These are phyloP conservation scores for Astrothelium macrocarpum DNA, from an alignment of 495 filamentous ascomycete species.

Conservation along the genomic window DNA sequence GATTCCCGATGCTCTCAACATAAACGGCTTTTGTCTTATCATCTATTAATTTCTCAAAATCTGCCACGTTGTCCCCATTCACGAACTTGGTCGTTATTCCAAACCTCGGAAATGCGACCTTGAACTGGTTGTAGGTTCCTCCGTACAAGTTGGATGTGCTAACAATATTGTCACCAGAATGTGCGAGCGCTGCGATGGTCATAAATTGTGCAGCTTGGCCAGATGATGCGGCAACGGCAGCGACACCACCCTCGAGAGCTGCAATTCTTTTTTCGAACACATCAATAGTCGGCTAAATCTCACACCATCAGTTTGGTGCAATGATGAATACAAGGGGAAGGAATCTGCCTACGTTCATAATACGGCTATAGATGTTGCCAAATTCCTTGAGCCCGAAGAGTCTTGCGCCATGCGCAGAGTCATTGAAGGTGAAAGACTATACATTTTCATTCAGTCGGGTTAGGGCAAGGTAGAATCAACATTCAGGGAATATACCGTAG, in stretches of 20 bases:
- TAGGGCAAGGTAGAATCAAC: neutral
- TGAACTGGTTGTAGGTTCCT: constrained; percentile 97
- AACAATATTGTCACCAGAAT: constrained; percentile 88
- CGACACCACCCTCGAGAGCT: constrained; percentile 87
- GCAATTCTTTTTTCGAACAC: constrained; percentile 97
- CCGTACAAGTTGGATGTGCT: constrained; percentile 90
- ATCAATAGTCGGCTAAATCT: constrained; percentile 74
- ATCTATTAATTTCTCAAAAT: constrained; percentile 80
- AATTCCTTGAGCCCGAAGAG: constrained; percentile 97
- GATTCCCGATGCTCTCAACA: constrained; percentile 92
- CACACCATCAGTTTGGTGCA: too few relatives aligned
- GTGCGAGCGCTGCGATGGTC: constrained; percentile 73
- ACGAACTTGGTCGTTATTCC: constrained; percentile 91
- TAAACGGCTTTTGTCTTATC: constrained; percentile 96
- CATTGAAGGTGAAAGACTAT: constrained; percentile 88
- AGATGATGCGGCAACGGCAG: constrained; percentile 79
- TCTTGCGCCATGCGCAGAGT: constrained; percentile 90
- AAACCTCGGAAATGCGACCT: constrained; percentile 77
- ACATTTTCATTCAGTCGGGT: neutral
- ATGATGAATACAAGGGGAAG: neutral
- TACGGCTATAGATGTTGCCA: constrained; percentile 96
- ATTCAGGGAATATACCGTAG: constrained; percentile 47
- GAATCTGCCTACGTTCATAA: constrained; percentile 69
- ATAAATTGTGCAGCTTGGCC: constrained; percentile 95
- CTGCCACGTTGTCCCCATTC: constrained; percentile 68